Percentiles rank a stretch among this genome's conserved stretches.
These are phyloP conservation scores for Salix suchowensis DNA, from an alignment of 345 rosid genomes.

Conservation along the genomic window DNA sequence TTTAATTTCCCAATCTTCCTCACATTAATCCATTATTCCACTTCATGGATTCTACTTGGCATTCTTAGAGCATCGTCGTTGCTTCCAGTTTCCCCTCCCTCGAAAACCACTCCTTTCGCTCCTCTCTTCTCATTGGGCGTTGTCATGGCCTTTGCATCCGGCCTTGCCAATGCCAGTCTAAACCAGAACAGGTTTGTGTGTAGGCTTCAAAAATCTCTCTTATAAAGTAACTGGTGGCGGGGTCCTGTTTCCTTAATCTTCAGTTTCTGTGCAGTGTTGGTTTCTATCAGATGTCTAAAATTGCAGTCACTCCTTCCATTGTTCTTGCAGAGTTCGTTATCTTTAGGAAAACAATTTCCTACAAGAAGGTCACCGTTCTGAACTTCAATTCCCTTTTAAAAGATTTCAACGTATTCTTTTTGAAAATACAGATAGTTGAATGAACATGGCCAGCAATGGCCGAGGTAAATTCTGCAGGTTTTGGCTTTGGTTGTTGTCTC, in stretches of 20 bases:
- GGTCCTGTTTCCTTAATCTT: slow-evolving; percentile 15
- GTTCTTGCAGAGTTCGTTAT: slow-evolving; percentile 76
- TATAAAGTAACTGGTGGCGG: not conserved
- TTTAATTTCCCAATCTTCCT: slow-evolving; percentile 82
- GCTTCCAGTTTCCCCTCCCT: slow-evolving; percentile 82
- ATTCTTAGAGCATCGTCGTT: slow-evolving; percentile 60
- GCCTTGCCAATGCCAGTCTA: slow-evolving; percentile 91
- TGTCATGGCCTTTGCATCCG: slow-evolving; percentile 93
- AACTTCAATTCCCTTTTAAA: not conserved
- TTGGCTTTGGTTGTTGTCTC: slow-evolving; percentile 67
- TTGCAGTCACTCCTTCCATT: slow-evolving; percentile 93
- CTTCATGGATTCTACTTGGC: slow-evolving; percentile 82
- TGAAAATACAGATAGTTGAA: not conserved
- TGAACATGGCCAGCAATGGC: not conserved
- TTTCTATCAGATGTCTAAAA: slow-evolving; percentile 96
- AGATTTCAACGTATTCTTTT: not conserved
- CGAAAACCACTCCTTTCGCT: slow-evolving; percentile 76
- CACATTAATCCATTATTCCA: slow-evolving; percentile 70
- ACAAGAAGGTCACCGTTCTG: slow-evolving; percentile 41
- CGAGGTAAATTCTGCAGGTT: slow-evolving; percentile 40
- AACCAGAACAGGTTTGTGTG: slow-evolving; percentile 65
- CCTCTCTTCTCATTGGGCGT: slow-evolving; percentile 72
- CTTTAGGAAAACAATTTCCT: slow-evolving; percentile 59
- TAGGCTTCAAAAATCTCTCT: not conserved
- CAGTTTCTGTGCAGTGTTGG: slow-evolving; percentile 58